Base-by-base conservation (phyloP, 192 early-diverging fungal genomes). In the Tieghemiomyces parasiticus region DNA sequence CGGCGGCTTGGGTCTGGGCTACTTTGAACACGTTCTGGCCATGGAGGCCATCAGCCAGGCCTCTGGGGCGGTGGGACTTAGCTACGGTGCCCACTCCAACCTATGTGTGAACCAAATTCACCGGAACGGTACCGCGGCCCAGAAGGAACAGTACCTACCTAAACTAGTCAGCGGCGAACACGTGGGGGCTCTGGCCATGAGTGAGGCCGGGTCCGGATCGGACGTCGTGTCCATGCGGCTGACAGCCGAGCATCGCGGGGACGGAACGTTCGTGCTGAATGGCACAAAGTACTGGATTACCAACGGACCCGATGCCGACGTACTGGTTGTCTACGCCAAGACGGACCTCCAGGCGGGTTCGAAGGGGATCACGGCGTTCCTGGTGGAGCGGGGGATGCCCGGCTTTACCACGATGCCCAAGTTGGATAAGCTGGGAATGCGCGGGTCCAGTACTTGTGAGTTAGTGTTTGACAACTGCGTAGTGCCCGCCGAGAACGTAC, bases 211-310 rank as follows among this genome's bases (percentile, higher is more conserved):
- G 14, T 78, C 86, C 16, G 93, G 93, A 4, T 90, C 87, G 19
- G 93, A 96, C 69, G 93, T 96, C 16, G 91, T 93, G 4, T 88
- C 85, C 19, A 96, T 96, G 93, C 80, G 78, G 62, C 60, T 91
- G 28, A 67, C 70, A 6, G 93, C 93, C 0, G 87, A 90, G 9
- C 82, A 81, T 70, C 85, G 85, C 61, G 90, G 90, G 16, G 86
- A 93, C 67, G n/a, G n/a, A n/a, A 62, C 62, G 16, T 97, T 91
- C 67, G 69, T 93, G 14, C 63, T 93, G 46, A 93, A 93, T 67
- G 90, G 90, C 0, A 89, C 81, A 64, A 93, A 94, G 74, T 82
- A 91, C 74, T 96, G 93, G 93, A 96, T 96, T 71, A 96, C 93
- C 35, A 96, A 96, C 74, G 89, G 87, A 9, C 90, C 88, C 14